Evolutionary conservation across 345 rosid genomes (phyloP).

Genomic region (Eucalyptus guilfoylei): DNA sequence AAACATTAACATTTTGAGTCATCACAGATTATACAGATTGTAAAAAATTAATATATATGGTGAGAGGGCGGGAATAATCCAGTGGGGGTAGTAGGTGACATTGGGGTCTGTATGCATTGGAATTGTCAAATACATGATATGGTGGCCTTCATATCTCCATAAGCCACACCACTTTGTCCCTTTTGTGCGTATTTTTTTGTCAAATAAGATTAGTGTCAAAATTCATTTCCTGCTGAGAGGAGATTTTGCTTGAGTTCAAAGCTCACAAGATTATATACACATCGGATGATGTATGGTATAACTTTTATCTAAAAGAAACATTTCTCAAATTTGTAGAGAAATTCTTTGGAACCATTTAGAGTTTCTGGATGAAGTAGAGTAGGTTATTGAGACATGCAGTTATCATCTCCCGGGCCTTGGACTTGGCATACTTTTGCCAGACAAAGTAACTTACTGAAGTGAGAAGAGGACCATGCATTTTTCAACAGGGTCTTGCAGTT

Average conservation of each 20-base stretch:
- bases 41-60: not conserved
- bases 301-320: not conserved
- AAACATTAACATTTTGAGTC: not conserved
- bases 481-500: not conserved
- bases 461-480: not conserved
- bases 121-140: not conserved
- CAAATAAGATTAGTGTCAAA: not conserved
- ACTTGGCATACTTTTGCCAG: not conserved
- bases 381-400: not conserved
- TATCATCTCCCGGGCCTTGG: not conserved
- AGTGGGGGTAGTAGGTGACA: not conserved
- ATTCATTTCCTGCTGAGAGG: not conserved
- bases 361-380: not conserved
- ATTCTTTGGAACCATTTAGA: not conserved
- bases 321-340: not conserved
- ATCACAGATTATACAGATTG: not conserved
- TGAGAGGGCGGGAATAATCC: not conserved
- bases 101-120: not conserved
- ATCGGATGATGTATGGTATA: not conserved
- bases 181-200: not conserved
- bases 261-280: not conserved
- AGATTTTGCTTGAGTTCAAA: not conserved
- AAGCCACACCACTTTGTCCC: not conserved
- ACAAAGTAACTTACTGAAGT: not conserved
- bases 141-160: not conserved